Evolutionary conservation across 2,329 filamentous ascomycete species (phyloP).

Genomic region (Calonectria pseudoturangicola): DNA sequence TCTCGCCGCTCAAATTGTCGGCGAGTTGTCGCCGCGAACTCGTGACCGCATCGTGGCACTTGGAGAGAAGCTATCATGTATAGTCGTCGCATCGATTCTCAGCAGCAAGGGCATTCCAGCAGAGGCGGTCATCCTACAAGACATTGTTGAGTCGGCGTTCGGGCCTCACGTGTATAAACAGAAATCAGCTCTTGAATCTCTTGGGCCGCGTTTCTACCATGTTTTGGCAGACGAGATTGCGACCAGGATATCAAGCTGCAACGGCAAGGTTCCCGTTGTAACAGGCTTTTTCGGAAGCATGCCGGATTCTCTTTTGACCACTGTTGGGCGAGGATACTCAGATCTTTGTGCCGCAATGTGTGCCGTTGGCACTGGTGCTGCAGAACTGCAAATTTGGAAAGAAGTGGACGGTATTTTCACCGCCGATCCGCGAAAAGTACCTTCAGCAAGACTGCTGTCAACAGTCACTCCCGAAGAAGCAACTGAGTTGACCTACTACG

Average conservation of each 20-base stretch:
- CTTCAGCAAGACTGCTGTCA: slow-evolving; percentile 25
- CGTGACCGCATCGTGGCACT: slow-evolving; percentile 9
- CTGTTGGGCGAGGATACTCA: slow-evolving; percentile 33
- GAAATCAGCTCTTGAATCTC: slow-evolving; percentile 9
- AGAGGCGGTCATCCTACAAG: not conserved
- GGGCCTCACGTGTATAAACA: not conserved
- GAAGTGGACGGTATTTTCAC: slow-evolving; percentile 40
- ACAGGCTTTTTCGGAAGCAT: slow-evolving; percentile 39
- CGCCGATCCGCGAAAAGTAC: slow-evolving; percentile 33
- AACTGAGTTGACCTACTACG: slow-evolving; percentile 32
- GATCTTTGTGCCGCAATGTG: slow-evolving; percentile 38
- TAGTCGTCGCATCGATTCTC: not conserved
- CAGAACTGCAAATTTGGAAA: slow-evolving; percentile 39
- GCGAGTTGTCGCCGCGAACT: slow-evolving; percentile 7
- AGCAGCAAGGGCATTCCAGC: not conserved
- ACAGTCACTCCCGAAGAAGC: slow-evolving; percentile 35
- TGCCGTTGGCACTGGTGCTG: slow-evolving; percentile 24
- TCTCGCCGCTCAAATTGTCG: not conserved
- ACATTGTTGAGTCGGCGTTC: slow-evolving; percentile 20
- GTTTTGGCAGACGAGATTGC: slow-evolving; percentile 24
- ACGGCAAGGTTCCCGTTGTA: slow-evolving; percentile 10
- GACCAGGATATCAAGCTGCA: slow-evolving; percentile 1
- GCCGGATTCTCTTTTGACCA: slow-evolving; percentile 21
- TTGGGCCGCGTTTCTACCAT: slow-evolving; percentile 28
- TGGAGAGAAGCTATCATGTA: slow-evolving; percentile 12